Evolutionary conservation across 1,139 yeast genomes (phyloP), one percentile per base, ranked within the genome.

Genomic region (Kurtzmaniella quercitrusa): DNA sequence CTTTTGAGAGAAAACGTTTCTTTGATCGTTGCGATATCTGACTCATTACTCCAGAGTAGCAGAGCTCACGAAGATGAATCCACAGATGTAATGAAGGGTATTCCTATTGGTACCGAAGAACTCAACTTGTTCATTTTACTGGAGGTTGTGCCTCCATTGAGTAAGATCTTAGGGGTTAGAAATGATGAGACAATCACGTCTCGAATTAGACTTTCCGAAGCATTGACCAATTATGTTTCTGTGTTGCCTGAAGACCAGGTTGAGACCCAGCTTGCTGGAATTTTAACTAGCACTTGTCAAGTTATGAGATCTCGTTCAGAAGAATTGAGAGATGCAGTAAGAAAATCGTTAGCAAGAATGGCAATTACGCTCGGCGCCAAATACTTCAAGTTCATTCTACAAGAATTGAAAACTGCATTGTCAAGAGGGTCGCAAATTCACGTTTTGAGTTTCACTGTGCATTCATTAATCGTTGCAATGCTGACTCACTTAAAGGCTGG

Each of bases 371-470:
- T 93, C 37, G 98, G 98, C 1, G 74, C 96, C 0, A 65, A 66
- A 37, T 91, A 90, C 59, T 69, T 93, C 46, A 74, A 76, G 46
- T 89, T 89, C 56, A 78, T 93, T 46, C 65, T 93, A 29, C 78
- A 78, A 48, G 98, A 93, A 59, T 73, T 94, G 57, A 82, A 79
- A 50, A 66, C 85, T 18, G 94, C 98, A 0, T 71, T 93, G 45
- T 76, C 85, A 8, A 77, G 95, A 56, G 98, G 98, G 37, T 88
- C 96, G 8, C 98, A 94, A 60, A 79, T 90, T 45, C 99, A 94
- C 64, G 91, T 94, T 46, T 77, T 94, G 57, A 90, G 97, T 57
- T 93, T 73, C 63, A 88, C 97, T 0, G 79, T 88, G 11, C 96
- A 93, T 61, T 72, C 82, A 39, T 66, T 93, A 39, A 65, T 93